Conservation (phyloP, 2,329 filamentous ascomycete genomes). For the Venturia aucupariae region DNA sequence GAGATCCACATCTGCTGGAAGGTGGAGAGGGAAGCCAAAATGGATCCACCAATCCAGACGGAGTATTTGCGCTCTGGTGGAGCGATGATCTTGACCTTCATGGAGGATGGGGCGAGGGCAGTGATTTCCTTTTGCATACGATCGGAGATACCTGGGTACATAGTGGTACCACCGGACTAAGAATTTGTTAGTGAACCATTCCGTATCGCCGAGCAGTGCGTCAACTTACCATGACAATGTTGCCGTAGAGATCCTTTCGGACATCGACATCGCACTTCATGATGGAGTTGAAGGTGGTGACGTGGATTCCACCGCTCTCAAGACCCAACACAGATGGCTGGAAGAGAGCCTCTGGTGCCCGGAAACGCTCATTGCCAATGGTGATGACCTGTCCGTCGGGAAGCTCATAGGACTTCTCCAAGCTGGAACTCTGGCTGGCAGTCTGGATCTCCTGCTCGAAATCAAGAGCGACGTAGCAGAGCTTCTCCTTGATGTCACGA, state of each 20-base stretch:
- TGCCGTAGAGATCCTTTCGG: conserved; percentile 99
- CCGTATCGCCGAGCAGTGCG: conserved; percentile 8
- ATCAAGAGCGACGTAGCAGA: conserved; percentile 99
- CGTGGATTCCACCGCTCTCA: conserved; percentile 97
- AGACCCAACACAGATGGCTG: conserved; percentile 97
- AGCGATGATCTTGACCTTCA: conserved; percentile 99
- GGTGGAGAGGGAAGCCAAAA: conserved; percentile 96
- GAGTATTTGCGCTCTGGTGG: conserved; percentile 99
- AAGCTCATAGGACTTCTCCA: conserved; percentile 99
- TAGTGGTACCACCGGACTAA: conserved; percentile 99
- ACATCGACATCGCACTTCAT: conserved; percentile 99
- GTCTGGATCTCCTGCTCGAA: conserved; percentile 99
- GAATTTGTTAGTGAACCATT: conserved; percentile 27
- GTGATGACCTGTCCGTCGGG: conserved; percentile 99
- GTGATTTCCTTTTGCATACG: conserved; percentile 99
- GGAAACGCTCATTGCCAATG: conserved; percentile 99
- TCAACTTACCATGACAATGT: conserved; percentile 94
- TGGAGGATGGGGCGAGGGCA: conserved; percentile 95
- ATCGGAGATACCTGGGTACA: conserved; percentile 99
- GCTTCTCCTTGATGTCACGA: conserved; percentile 99
- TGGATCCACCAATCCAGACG: conserved; percentile 99
- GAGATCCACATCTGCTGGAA: conserved; percentile 99
- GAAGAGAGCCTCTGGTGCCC: conserved; percentile 98
- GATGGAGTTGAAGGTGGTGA: conserved; percentile 99
- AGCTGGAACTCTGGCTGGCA: conserved; percentile 92